Evolutionary conservation across 768 basidiomycete genomes (phyloP).

Genomic region (Naganishia randhawae): DNA sequence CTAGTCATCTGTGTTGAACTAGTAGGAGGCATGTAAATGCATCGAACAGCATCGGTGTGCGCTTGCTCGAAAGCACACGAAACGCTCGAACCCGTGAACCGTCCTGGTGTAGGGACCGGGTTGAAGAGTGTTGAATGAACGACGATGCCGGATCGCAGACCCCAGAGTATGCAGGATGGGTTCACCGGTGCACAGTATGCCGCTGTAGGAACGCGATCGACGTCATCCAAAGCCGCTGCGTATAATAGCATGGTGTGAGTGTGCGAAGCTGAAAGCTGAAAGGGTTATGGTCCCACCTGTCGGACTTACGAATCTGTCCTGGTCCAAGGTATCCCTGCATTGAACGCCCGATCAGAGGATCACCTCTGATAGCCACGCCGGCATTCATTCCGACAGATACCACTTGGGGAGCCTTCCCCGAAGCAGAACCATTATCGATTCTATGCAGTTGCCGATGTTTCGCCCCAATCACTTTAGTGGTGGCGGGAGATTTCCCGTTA

Average conservation of each 20-base stretch:
- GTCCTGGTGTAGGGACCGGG: conserved; percentile 33
- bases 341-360: conserved; percentile 43
- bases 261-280: background rate
- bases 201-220: conserved; percentile 31
- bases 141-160: conserved; percentile 35
- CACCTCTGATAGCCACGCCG: conserved; percentile 39
- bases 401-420: conserved; percentile 35
- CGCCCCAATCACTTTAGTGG: conserved; percentile 24
- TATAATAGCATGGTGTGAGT: background rate
- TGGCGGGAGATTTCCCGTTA: background rate
- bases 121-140: conserved; percentile 41
- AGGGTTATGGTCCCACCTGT: conserved; percentile 9
- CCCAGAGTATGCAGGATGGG: conserved; percentile 41
- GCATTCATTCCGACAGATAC: conserved; percentile 38
- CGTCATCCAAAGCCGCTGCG: conserved; percentile 12
- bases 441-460: conserved; percentile 24
- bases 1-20: background rate
- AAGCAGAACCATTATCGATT: background rate
- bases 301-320: conserved; percentile 31
- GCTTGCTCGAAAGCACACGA: conserved; percentile 28
- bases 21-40: conserved; percentile 36
- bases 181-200: conserved; percentile 32
- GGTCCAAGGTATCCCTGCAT: conserved; percentile 47
- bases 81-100: conserved; percentile 38
- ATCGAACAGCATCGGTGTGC: conserved; percentile 35